These are phyloP conservation scores for Aristolochia californica DNA, from an alignment of 164 flowering plant species.

Conservation along the genomic window DNA sequence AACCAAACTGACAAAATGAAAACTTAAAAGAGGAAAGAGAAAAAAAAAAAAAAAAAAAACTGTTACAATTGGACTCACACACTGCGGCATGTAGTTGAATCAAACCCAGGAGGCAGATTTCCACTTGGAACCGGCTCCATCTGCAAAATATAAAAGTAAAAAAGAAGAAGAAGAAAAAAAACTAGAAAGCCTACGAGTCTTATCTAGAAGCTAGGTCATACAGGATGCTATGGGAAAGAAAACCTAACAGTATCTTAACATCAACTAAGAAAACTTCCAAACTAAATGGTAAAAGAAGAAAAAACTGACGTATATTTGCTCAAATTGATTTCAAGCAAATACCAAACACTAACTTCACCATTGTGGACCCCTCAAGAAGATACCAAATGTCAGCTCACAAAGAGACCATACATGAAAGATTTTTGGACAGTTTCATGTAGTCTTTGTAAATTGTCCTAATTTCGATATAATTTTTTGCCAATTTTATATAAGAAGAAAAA, in stretches of 20 bases:
- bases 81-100: constrained; percentile 98
- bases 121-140: constrained; percentile 98
- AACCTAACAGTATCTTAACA: constrained; percentile 1
- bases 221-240: constrained; percentile 1
- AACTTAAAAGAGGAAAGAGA: constrained; percentile 2
- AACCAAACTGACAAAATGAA: neutral
- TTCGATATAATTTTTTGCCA: no score
- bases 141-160: constrained; percentile 66
- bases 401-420: no score
- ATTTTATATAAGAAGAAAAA: no score
- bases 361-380: no score
- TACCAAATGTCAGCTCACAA: no score
- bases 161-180: constrained; percentile 18
- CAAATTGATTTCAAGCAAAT: no score
- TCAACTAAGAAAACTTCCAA: neutral
- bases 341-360: no score
- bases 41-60: constrained; percentile 8
- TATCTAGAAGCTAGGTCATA: neutral
- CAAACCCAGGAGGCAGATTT: constrained; percentile 99
- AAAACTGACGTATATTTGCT: no score
- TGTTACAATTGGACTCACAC: constrained; percentile 90
- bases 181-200: constrained; percentile 4
- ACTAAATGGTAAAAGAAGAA: no score
- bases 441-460: no score
- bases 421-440: no score